Conservation (phyloP, 2,329 filamentous ascomycete genomes). For the Aspergillus clavatus region DNA sequence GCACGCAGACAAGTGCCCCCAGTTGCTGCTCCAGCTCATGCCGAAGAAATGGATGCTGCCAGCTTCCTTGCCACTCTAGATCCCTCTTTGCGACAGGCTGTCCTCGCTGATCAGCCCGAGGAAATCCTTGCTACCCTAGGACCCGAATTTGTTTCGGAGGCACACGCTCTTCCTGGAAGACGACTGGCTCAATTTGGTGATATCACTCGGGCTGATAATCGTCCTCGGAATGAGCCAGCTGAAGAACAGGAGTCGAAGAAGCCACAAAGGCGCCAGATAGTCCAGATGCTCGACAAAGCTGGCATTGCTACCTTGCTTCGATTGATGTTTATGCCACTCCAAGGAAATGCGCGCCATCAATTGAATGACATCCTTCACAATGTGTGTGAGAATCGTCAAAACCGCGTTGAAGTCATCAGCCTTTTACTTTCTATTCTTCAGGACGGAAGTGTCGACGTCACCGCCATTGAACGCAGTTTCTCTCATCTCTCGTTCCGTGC, state of each 20-base stretch:
- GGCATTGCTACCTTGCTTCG: slow-evolving; percentile 93
- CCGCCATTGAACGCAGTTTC: slow-evolving; percentile 92
- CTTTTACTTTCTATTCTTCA: slow-evolving; percentile 89
- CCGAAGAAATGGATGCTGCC: slow-evolving; percentile 84
- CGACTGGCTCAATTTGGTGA: slow-evolving; percentile 52
- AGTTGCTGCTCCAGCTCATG: slow-evolving; percentile 47
- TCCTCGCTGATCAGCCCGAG: slow-evolving; percentile 87
- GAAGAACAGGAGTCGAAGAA: slow-evolving; percentile 54
- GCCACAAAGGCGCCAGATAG: slow-evolving; percentile 70
- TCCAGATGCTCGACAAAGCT: slow-evolving; percentile 95
- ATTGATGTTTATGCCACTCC: slow-evolving; percentile 96
- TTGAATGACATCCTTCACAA: slow-evolving; percentile 85
- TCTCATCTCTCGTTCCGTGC: slow-evolving; percentile 86
- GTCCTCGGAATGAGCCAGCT: slow-evolving; percentile 31
- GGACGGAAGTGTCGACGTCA: slow-evolving; percentile 88
- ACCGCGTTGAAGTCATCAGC: slow-evolving; percentile 87
- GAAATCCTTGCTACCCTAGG: slow-evolving; percentile 80
- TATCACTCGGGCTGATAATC: slow-evolving; percentile 35
- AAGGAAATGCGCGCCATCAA: slow-evolving; percentile 76
- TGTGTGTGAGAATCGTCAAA: slow-evolving; percentile 94
- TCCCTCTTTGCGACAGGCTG: slow-evolving; percentile 74
- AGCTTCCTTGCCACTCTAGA: slow-evolving; percentile 90
- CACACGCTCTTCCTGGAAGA: slow-evolving; percentile 63
- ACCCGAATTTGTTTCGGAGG: slow-evolving; percentile 79
- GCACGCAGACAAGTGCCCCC: slow-evolving; percentile 61